Evolutionary conservation across 2,329 filamentous ascomycete genomes (phyloP).

Genomic region (Chaetomiaceae sp.): DNA sequence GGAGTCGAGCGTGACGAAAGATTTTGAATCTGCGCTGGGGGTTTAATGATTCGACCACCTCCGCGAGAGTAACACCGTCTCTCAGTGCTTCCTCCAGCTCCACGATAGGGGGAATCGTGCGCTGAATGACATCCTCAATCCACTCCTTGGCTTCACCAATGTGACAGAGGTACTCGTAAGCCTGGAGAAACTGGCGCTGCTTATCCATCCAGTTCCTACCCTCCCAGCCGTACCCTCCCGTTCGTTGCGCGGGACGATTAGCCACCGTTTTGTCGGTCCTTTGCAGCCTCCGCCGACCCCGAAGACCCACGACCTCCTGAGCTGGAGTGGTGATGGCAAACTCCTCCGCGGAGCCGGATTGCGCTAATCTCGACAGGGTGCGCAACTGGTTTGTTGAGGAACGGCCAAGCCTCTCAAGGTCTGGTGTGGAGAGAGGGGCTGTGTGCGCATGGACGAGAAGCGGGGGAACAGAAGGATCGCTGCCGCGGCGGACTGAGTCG

Average conservation of each 20-base stretch:
- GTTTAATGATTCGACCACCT: conserved; percentile 85
- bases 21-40: conserved; percentile 73
- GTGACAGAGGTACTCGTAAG: conserved; percentile 97
- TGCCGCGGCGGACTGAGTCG: conserved; percentile 46
- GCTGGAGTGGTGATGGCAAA: conserved; percentile 73
- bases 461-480: conserved; percentile 32
- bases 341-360: conserved; percentile 70
- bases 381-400: conserved; percentile 88
- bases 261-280: conserved; percentile 55
- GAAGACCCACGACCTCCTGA: conserved; percentile 82
- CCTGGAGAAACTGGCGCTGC: conserved; percentile 90
- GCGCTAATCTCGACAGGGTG: conserved; percentile 77
- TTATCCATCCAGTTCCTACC: conserved; percentile 98
- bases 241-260: conserved; percentile 42
- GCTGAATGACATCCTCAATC: conserved; percentile 88
- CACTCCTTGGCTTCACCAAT: conserved; percentile 99
- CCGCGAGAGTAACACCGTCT: conserved; percentile 89
- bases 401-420: conserved; percentile 76
- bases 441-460: conserved; percentile 37
- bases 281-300: conserved; percentile 79
- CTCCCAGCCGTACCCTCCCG: conserved; percentile 64
- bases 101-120: conserved; percentile 83
- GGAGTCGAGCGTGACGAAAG: conserved; percentile 78
- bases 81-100: conserved; percentile 88
- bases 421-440: conserved; percentile 56